These are phyloP conservation scores for Yamadazyma blattariae DNA, from an alignment of 1,139 yeast genomes.

Conservation along the genomic window DNA sequence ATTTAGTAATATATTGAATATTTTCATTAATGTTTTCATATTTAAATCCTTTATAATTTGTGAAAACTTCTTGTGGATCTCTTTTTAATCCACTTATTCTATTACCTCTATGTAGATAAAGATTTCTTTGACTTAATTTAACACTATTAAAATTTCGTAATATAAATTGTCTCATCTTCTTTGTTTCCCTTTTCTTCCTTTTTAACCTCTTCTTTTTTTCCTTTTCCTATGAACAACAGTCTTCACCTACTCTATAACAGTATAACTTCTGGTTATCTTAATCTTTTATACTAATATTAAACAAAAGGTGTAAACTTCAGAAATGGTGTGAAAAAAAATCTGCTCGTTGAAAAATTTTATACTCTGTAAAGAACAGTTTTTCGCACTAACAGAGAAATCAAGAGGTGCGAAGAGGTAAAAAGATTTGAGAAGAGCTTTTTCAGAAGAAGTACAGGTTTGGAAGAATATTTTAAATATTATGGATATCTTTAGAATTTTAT, in stretches of 20 bases:
- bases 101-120: slow-evolving; percentile 52
- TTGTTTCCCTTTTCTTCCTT: too few species aligned
- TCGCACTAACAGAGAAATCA: slow-evolving; percentile 6
- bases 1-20: slow-evolving; percentile 43
- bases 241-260: too few species aligned
- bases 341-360: neutral
- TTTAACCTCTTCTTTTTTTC: too few species aligned
- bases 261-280: too few species aligned
- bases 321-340: neutral
- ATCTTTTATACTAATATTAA: too few species aligned
- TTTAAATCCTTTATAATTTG: slow-evolving; percentile 55
- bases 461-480: slow-evolving; percentile 27
- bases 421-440: too few species aligned
- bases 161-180: slow-evolving; percentile 1
- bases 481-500: slow-evolving; percentile 86
- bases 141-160: neutral
- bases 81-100: slow-evolving; percentile 73
- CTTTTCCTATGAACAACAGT: neutral
- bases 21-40: slow-evolving; percentile 57
- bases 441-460: too few species aligned
- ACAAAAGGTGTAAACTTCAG: too few species aligned
- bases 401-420: slow-evolving; percentile 1
- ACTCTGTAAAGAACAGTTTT: neutral
- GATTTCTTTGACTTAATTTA: slow-evolving; percentile 13
- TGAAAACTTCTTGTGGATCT: slow-evolving; percentile 64